Conservation (phyloP, 371 early-diverging fungal genomes). For the Rhizomucor pusillus region DNA sequence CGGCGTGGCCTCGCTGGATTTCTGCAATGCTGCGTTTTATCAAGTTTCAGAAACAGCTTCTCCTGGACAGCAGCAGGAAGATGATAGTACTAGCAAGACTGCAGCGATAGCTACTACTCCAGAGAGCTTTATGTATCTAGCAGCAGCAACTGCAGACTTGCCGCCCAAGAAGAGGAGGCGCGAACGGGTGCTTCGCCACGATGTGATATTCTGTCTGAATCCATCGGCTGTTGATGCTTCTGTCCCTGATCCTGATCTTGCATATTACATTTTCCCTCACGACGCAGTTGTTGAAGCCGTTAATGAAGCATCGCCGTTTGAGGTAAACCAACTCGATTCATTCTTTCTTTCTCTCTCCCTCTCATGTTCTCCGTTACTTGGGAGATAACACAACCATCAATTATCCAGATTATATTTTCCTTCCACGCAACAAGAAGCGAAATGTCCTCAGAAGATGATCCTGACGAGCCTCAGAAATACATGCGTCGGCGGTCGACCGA, state of each 20-base stretch:
- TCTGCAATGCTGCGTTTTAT: slow-evolving; percentile 22
- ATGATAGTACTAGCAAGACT: background rate
- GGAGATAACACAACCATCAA: no score
- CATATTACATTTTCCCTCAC: slow-evolving; percentile 39
- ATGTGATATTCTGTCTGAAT: slow-evolving; percentile 29
- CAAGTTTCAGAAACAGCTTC: slow-evolving; percentile 34
- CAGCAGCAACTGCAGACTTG: slow-evolving; percentile 8
- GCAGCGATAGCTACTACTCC: background rate
- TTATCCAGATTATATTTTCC: slow-evolving; percentile 4
- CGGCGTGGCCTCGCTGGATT: slow-evolving; percentile 20
- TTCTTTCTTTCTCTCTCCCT: background rate
- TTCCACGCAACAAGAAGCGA: slow-evolving; percentile 13
- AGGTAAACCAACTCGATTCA: slow-evolving; percentile 19
- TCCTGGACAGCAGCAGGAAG: background rate
- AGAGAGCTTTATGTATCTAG: background rate
- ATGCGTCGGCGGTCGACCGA: slow-evolving; percentile 19
- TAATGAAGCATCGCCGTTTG: slow-evolving; percentile 29
- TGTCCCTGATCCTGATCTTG: slow-evolving; percentile 11
- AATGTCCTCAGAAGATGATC: background rate
- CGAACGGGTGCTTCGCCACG: slow-evolving; percentile 24
- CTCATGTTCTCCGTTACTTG: background rate
- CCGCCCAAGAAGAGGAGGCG: slow-evolving; percentile 45
- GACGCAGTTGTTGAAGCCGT: slow-evolving; percentile 46
- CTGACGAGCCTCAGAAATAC: no score
- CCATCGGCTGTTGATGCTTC: background rate